Evolutionary conservation across 371 early-diverging fungal genomes (phyloP).

Genomic region (Blastocladiella emersonii): DNA sequence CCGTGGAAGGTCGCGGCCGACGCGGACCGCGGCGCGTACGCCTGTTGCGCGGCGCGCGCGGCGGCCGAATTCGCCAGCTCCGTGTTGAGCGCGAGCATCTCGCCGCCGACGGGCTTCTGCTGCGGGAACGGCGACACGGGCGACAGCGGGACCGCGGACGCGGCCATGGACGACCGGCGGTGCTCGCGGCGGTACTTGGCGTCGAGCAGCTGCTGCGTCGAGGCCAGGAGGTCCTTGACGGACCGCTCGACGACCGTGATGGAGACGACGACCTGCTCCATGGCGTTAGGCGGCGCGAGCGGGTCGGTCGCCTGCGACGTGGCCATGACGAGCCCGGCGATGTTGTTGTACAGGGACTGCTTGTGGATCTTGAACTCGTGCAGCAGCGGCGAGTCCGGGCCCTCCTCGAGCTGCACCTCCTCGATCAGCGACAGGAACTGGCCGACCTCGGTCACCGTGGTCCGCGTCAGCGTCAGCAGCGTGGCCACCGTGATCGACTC

Average conservation of each 20-base stretch:
- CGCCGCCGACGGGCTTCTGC: neutral
- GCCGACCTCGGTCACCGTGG: slow-evolving; percentile 26
- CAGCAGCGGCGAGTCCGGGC: slow-evolving; percentile 11
- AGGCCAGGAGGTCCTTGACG: slow-evolving; percentile 20
- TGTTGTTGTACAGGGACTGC: slow-evolving; percentile 13
- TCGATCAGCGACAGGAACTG: slow-evolving; percentile 29
- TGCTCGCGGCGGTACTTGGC: slow-evolving; percentile 7
- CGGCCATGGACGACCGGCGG: slow-evolving; percentile 1
- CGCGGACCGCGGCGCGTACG: neutral
- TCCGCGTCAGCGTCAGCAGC: slow-evolving; percentile 11
- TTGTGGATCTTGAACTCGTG: slow-evolving; percentile 7
- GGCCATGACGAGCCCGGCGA: slow-evolving; percentile 16
- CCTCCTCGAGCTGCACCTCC: slow-evolving; percentile 17
- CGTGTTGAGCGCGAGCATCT: neutral
- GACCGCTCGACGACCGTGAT: slow-evolving; percentile 18
- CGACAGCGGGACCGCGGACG: neutral
- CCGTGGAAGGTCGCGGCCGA: neutral
- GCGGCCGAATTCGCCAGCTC: slow-evolving; percentile 1
- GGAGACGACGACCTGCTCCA: slow-evolving; percentile 14
- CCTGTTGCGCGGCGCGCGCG: no score
- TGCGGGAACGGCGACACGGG: slow-evolving; percentile 1
- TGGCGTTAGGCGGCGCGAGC: slow-evolving; percentile 21
- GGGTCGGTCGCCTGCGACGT: slow-evolving; percentile 17
- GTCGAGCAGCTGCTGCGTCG: slow-evolving; percentile 22
- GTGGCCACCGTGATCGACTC: slow-evolving; percentile 2